Base-by-base conservation (phyloP, 1,284 basidiomycete species). In the Peniophora sp. region DNA sequence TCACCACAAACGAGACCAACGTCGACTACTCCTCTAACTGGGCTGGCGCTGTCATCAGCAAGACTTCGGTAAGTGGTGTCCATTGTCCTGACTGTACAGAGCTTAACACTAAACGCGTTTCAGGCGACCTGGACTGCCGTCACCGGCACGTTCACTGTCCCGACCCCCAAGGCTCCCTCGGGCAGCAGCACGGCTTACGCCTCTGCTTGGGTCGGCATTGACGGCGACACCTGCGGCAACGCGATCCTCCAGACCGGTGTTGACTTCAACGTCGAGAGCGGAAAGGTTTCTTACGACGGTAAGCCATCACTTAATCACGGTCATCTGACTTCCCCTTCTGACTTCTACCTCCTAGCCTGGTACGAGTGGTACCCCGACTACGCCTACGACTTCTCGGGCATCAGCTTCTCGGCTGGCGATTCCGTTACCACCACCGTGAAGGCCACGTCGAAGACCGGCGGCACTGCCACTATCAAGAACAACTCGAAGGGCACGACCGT, bases 321-420 rank as follows among this genome's bases (percentile, higher is more conserved):
- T 5, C 38, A n/a, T n/a, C n/a, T n/a, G 34, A 17, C 5, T 8
- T 6, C 16, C 38, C 19, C 5, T 20, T 6, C 38, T 41, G n/a
- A 17, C 5, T 5, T 41, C 5, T 16, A 41, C 38, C 5, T 9
- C 24, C 22, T 50, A 68, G 67, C 65, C 19, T 70, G 68, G 68
- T 70, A 65, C 56, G 68, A 70, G 54, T 70, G 66, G 63, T 70
- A 61, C 60, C 67, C 68, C 27, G 67, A 61, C 55, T 64, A 57
- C 56, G 64, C 68, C 12, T 53, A 59, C 54, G 64, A 65, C 59
- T 68, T 68, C 58, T 55, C 53, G 16, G 67, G 63, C 44, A 66
- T 70, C 58, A 50, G 51, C 47, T 48, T 63, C 58, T 52, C 44
- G 47, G 53, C 62, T 2, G 65, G 68, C 46, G 58, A 69, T 59